These are phyloP conservation scores for Boletellus ananas DNA, from an alignment of 768 basidiomycete species.

Conservation along the genomic window DNA sequence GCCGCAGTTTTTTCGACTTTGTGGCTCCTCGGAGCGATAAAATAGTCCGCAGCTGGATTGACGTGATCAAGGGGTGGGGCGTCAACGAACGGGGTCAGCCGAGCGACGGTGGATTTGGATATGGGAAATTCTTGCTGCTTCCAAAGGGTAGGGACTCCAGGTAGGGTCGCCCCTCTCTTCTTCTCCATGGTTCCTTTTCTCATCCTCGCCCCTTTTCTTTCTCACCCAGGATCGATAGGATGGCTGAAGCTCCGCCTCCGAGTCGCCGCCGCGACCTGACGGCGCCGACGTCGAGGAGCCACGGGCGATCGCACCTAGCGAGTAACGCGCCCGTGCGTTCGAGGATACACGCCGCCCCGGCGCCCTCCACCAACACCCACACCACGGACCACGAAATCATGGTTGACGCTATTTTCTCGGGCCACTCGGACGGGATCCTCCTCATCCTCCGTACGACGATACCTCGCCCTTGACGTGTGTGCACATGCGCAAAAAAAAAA, in stretches of 20 bases:
- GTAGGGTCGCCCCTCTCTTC: constrained; percentile 21
- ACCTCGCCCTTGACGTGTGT: background rate
- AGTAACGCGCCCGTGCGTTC: constrained; percentile 4
- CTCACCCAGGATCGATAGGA: constrained; percentile 24
- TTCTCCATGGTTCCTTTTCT: background rate
- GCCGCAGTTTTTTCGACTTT: constrained; percentile 73
- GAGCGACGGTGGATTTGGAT: constrained; percentile 81
- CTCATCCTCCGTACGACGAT: constrained; percentile 63
- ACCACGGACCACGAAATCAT: constrained; percentile 36
- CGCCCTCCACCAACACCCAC: background rate
- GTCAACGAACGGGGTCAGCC: constrained; percentile 82
- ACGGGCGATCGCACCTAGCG: constrained; percentile 8
- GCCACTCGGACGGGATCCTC: constrained; percentile 81
- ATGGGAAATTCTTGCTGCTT: constrained; percentile 62
- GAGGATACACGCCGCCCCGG: constrained; percentile 5
- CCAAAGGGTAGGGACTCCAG: constrained; percentile 60
- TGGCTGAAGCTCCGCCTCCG: constrained; percentile 23
- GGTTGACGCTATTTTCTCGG: constrained; percentile 82
- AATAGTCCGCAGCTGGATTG: constrained; percentile 69
- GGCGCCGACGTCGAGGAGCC: constrained; percentile 10
- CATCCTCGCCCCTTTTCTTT: background rate
- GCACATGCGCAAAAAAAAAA: background rate
- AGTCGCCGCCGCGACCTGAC: constrained; percentile 31
- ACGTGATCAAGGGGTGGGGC: constrained; percentile 76
- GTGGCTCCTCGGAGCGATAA: constrained; percentile 60